phyloP scores from a whole-genome alignment of 2,329 filamentous ascomycete species.

The Fusarium gaditjirri region DNA sequence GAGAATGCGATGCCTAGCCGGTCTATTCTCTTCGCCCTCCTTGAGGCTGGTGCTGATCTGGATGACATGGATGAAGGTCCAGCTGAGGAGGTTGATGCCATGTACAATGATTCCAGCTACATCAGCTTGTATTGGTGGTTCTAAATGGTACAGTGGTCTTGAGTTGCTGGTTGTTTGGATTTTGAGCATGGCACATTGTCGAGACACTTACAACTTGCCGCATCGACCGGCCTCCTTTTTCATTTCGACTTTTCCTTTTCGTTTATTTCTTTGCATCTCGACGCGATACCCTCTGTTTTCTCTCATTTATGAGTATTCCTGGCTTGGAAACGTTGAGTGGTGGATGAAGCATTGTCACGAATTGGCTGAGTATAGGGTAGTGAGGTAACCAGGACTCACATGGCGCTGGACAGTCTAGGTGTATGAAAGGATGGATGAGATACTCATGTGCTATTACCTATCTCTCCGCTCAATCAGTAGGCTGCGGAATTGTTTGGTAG shows the following conservation, averaged over 20 bases:
- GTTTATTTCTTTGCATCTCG: background rate
- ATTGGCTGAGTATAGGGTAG: background rate
- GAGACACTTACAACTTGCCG: background rate
- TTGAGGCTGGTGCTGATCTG: background rate
- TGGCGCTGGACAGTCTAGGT: background rate
- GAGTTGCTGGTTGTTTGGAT: background rate
- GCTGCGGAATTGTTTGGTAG: background rate
- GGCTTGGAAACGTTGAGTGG: background rate
- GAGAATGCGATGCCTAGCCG: background rate
- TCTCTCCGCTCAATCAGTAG: background rate
- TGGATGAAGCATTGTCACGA: background rate
- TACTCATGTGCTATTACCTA: background rate
- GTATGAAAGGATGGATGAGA: background rate
- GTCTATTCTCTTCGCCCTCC: background rate
- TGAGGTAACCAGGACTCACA: background rate
- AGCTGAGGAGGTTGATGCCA: background rate
- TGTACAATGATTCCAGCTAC: background rate
- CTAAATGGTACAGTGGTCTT: background rate
- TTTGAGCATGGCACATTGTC: accelerated
- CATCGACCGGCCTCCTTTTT: background rate
- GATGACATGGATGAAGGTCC: background rate
- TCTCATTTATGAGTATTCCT: background rate
- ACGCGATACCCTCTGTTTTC: background rate
- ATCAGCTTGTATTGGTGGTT: background rate
- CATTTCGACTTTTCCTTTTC: background rate